Evolutionary conservation across 129 eudicot species (phyloP).

Genomic region (Artemisia tridentata): DNA sequence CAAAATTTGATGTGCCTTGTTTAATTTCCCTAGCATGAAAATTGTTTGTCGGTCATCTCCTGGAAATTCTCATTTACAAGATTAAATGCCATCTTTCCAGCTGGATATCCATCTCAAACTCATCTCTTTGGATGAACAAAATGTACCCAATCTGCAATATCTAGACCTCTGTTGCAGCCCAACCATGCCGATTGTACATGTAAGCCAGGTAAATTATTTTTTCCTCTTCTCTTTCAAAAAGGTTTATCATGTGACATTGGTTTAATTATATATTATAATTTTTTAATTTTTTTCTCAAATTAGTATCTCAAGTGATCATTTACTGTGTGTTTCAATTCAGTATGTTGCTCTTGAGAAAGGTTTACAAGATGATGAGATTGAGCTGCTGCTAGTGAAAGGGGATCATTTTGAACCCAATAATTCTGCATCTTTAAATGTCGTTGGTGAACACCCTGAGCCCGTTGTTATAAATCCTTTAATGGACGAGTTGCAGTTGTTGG

Average conservation of each 20-base stretch:
- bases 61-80: not conserved
- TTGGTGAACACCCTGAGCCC: conserved; percentile 27
- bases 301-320: conserved; percentile 10
- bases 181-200: conserved; percentile 35
- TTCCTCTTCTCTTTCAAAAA: not conserved
- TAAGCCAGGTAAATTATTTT: conserved; percentile 46
- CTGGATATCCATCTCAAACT: conserved; percentile 49
- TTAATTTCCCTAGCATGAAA: too few relatives aligned
- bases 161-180: conserved; percentile 64
- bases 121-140: conserved; percentile 52
- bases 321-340: conserved; percentile 40
- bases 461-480: conserved; percentile 41
- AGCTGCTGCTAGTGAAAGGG: conserved; percentile 48
- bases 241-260: not conserved
- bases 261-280: not conserved
- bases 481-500: conserved; percentile 45
- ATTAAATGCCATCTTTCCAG: conserved; percentile 37
- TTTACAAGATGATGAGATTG: conserved; percentile 47
- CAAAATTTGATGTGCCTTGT: conserved; percentile 1
- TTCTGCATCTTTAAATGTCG: conserved; percentile 3
- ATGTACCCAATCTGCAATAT: conserved; percentile 45
- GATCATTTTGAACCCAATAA: conserved; percentile 8
- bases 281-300: not conserved
- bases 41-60: too few relatives aligned
- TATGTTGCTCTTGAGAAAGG: conserved; percentile 51